Evolutionary conservation across 2,329 filamentous ascomycete species (phyloP), one percentile per base, ranked within the genome.

Genomic region (Ophiostoma ulmi): DNA sequence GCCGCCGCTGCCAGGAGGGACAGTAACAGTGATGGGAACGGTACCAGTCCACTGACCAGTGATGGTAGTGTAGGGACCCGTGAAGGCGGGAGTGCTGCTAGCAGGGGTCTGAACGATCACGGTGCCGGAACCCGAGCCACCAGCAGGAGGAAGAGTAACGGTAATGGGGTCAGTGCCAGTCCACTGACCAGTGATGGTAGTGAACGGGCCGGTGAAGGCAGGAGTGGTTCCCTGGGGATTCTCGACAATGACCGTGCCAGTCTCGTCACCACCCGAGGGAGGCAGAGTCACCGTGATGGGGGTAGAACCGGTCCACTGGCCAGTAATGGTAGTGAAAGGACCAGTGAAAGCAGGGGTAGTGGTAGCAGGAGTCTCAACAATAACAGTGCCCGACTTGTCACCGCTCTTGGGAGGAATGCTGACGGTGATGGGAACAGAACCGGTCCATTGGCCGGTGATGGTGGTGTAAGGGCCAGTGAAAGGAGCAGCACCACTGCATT

Each of bases 401-500:
- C 67, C 70, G 35, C 72, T 67, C 2, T 55, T n/a, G 5, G 73
- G 74, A 1, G 70, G 67, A 8, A 74, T 55, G 13, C 73, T 74
- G 1, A 74, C 44, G 0, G 73, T 74, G n/a, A 73, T 55, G 3
- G 73, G 64, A 2, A 65, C 65, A 3, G 72, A 68, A 3, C 74
- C 75, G 1, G 67, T 70, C 48, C 71, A 74, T 17, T 63, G 58
- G 22, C 71, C 73, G 2, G 73, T 75, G 14, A 74, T 70, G 26
- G 75, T 74, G 0, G 73, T 73, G 61, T 71, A 75, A 0, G 73
- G 72, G 3, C 73, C 73, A 17, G 74, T 73, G 67, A 74, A 75
- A 4, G 58, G 36, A 35, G 26, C 39, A 14, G 55, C 13, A 20
- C 35, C 70, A 31, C 61, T 69, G 36, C 20, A 55, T 14, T n/a